Percentiles rank a stretch among this genome's conserved stretches.
phyloP scores from a whole-genome alignment of 2,329 filamentous ascomycete genomes.

The Cercospora citrullina region DNA sequence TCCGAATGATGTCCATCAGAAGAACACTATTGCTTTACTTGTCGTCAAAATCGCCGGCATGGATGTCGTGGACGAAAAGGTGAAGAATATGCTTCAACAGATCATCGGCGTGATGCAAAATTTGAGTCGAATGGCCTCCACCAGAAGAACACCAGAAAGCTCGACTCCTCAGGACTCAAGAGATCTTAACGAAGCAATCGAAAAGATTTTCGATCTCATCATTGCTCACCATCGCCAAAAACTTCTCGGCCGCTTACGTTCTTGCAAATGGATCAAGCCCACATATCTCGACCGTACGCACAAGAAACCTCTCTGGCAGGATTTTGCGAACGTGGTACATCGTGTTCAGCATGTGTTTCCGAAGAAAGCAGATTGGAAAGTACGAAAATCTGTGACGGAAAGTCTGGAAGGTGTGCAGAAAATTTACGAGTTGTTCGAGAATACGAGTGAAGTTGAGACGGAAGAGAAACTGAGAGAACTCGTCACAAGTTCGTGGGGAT shows the following conservation, averaged over 20 bases:
- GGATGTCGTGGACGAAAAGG: constrained; percentile 17
- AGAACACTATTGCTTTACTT: not conserved
- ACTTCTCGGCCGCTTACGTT: constrained; percentile 18
- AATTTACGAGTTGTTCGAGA: constrained; percentile 11
- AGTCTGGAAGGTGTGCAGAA: not conserved
- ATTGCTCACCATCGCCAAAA: constrained; percentile 18
- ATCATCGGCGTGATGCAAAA: constrained; percentile 9
- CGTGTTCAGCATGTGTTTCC: constrained; percentile 19
- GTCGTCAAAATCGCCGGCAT: constrained; percentile 18
- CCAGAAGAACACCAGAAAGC: not conserved
- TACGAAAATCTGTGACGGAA: not conserved
- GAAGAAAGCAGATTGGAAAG: constrained; percentile 7
- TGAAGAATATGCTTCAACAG: constrained; percentile 13
- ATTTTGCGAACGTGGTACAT: constrained; percentile 18
- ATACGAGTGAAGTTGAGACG: not conserved
- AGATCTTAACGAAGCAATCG: not conserved
- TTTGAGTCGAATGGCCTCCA: not conserved
- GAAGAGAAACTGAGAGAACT: not conserved
- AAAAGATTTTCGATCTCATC: constrained; percentile 10
- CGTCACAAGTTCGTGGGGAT: constrained; percentile 10
- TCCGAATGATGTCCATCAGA: not conserved
- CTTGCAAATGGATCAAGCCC: constrained; percentile 17
- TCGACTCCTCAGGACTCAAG: not conserved
- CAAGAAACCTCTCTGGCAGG: constrained; percentile 19
- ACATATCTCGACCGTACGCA: constrained; percentile 19